phyloP scores from a whole-genome alignment of 2,329 filamentous ascomycete genomes.

The Microdochium bolleyi region DNA sequence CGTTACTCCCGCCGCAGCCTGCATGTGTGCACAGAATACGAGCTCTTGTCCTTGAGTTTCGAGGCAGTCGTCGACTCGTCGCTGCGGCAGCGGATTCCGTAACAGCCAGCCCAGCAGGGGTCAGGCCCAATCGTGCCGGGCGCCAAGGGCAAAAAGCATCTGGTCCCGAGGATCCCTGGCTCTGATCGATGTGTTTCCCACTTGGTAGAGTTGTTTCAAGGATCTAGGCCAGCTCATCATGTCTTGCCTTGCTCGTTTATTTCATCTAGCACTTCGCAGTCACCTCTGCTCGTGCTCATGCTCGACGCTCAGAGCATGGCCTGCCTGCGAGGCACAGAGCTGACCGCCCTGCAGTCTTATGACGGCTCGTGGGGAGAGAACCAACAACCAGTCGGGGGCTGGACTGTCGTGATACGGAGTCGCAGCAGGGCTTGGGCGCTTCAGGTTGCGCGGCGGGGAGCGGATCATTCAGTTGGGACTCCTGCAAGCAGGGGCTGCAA shows the following conservation, averaged over 20 bases:
- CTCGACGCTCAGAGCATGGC: too few species aligned
- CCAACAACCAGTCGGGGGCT: neutral
- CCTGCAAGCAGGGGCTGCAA: neutral
- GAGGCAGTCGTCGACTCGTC: neutral
- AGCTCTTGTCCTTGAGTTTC: neutral
- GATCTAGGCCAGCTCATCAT: too few species aligned
- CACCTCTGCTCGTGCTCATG: too few species aligned
- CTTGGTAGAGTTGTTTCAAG: too few species aligned
- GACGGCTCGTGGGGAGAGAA: neutral
- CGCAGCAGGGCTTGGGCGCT: neutral
- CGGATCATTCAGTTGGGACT: neutral
- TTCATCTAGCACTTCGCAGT: too few species aligned
- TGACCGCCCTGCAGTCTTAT: too few species aligned
- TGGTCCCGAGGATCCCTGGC: neutral
- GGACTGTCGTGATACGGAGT: neutral
- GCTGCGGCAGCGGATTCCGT: neutral
- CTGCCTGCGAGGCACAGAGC: too few species aligned
- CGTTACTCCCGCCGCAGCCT: too few species aligned
- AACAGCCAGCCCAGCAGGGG: neutral
- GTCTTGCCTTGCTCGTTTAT: too few species aligned
- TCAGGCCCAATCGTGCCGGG: neutral
- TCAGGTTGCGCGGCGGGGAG: neutral
- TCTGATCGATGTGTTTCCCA: neutral
- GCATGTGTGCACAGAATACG: neutral
- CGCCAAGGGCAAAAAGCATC: neutral